phyloP scores from a whole-genome alignment of 805 yeast genomes.

The Candida easanensis region DNA sequence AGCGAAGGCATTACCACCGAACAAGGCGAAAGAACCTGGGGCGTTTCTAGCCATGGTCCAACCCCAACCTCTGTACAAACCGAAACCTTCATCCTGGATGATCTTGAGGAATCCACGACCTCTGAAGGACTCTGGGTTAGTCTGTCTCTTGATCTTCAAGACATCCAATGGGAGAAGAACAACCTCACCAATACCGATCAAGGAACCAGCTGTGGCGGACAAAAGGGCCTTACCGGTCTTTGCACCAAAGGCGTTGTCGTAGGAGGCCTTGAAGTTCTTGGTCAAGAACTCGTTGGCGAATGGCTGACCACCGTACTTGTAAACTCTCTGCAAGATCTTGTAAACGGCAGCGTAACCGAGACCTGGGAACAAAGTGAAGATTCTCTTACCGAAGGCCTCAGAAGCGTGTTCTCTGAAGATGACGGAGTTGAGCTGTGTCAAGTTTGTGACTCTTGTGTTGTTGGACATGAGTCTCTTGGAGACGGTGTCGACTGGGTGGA shows the following conservation, averaged over 20 bases:
- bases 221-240: constrained; percentile 96
- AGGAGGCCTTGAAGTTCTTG: constrained; percentile 64
- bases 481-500: constrained; percentile 98
- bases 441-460: constrained; percentile 61
- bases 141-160: constrained; percentile 96
- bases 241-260: constrained; percentile 78
- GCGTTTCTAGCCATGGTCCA: constrained; percentile 99
- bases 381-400: constrained; percentile 65
- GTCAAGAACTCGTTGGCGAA: constrained; percentile 92
- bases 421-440: constrained; percentile 73
- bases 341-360: constrained; percentile 97
- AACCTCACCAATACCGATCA: constrained; percentile 97
- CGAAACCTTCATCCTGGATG: constrained; percentile 86
- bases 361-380: constrained; percentile 92
- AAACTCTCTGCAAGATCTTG: constrained; percentile 94
- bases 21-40: constrained; percentile 96
- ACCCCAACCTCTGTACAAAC: constrained; percentile 97
- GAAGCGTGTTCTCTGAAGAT: constrained; percentile 81
- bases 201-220: constrained; percentile 96
- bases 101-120: constrained; percentile 95
- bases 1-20: constrained; percentile 98
- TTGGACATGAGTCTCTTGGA: constrained; percentile 93
- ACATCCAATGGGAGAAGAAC: constrained; percentile 94
- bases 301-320: constrained; percentile 99
- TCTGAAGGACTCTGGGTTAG: constrained; percentile 98